phyloP scores from a whole-genome alignment of 768 basidiomycete genomes.

The Hysterangium stoloniferum region DNA sequence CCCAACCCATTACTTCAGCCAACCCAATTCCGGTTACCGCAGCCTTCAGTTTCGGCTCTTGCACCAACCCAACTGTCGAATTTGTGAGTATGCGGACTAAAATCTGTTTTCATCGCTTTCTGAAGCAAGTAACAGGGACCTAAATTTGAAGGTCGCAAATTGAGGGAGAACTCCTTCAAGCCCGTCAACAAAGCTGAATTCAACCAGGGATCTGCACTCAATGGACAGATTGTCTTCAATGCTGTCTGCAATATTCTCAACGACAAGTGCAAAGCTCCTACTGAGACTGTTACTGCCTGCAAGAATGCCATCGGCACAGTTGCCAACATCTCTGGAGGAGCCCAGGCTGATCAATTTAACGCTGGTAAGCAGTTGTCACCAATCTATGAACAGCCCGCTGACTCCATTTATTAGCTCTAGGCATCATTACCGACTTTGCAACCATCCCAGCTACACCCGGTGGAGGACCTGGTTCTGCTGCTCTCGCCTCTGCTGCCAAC shows the following conservation, averaged over 20 bases:
- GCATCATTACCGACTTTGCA: constrained; percentile 45
- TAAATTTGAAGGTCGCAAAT: not conserved
- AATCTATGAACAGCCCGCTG: too few relatives aligned
- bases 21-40: too few relatives aligned
- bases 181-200: constrained; percentile 11
- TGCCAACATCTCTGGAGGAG: constrained; percentile 25
- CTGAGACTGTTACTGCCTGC: not conserved
- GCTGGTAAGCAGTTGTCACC: too few relatives aligned
- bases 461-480: not conserved
- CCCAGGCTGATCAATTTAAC: constrained; percentile 59
- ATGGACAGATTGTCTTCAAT: constrained; percentile 10
- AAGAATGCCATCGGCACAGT: not conserved
- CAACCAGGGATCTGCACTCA: constrained; percentile 14
- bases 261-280: not conserved
- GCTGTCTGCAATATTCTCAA: constrained; percentile 11
- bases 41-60: not conserved
- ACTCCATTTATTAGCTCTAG: too few relatives aligned
- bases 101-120: too few relatives aligned
- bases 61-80: not conserved
- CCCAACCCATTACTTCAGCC: too few relatives aligned
- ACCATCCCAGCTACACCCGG: constrained; percentile 27
- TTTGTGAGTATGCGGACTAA: too few relatives aligned
- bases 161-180: constrained; percentile 6
- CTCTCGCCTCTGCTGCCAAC: not conserved
- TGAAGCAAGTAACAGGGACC: too few relatives aligned